Evolutionary conservation across 1,284 basidiomycete genomes (phyloP).

Genomic region (Inonotus obliquus): DNA sequence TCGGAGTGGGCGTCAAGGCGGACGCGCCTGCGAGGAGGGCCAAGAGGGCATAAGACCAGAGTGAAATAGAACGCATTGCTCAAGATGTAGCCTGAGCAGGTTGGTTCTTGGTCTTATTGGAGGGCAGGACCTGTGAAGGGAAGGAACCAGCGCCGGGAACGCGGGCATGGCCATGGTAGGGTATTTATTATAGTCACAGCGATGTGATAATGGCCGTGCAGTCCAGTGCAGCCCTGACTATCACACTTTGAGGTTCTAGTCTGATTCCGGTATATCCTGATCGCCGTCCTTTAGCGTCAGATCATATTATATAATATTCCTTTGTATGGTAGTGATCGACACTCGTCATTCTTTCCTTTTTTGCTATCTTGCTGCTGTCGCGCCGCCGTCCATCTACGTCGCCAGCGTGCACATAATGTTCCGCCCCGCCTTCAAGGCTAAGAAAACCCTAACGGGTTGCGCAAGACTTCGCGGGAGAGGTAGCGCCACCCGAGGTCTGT

Average conservation of each 20-base stretch:
- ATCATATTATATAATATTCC: background rate
- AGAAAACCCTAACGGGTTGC: background rate
- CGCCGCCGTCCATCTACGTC: background rate
- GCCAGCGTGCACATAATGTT: background rate
- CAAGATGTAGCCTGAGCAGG: background rate
- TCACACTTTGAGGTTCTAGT: background rate
- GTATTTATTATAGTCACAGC: background rate
- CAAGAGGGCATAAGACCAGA: background rate
- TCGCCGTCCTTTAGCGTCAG: background rate
- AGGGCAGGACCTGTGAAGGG: background rate
- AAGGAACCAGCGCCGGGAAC: background rate
- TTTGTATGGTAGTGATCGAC: background rate
- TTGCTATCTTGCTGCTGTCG: background rate
- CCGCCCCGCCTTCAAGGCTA: background rate
- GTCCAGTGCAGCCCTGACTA: background rate
- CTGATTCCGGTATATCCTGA: background rate
- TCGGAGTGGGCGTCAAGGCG: conserved; percentile 20
- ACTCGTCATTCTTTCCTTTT: background rate
- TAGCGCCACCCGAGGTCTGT: background rate
- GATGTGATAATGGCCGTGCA: too few species aligned
- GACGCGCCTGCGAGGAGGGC: background rate
- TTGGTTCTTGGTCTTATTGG: background rate
- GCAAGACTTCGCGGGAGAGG: background rate
- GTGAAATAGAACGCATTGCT: background rate
- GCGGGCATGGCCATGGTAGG: background rate